Evolutionary conservation across 345 rosid genomes (phyloP).

Genomic region (Linum tenue): DNA sequence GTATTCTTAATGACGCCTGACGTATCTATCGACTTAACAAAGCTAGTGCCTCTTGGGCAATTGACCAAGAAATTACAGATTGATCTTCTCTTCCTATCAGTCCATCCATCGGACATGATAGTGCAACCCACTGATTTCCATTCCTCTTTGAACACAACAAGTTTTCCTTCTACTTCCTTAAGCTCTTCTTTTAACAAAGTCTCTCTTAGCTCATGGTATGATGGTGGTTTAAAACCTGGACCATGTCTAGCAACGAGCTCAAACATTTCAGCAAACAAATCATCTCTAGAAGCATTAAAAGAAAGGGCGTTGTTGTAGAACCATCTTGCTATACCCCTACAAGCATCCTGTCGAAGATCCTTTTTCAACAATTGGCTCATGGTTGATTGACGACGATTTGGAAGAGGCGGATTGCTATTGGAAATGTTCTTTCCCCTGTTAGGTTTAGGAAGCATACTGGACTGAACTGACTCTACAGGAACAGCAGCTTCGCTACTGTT

Average conservation of each 20-base stretch:
- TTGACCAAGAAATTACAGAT: slow-evolving; percentile 7
- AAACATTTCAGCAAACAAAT: background rate
- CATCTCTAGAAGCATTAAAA: slow-evolving; percentile 4
- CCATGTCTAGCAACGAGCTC: background rate
- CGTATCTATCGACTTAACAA: slow-evolving; percentile 4
- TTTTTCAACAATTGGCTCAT: background rate
- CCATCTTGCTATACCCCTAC: background rate
- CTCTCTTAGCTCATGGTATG: background rate
- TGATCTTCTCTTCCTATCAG: background rate
- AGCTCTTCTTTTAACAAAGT: background rate
- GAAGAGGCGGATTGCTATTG: too few relatives aligned
- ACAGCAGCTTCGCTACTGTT: too few relatives aligned
- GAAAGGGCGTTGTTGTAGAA: background rate
- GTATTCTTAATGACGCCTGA: background rate
- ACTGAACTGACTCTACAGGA: too few relatives aligned
- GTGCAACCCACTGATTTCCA: background rate
- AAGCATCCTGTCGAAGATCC: background rate
- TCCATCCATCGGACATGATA: slow-evolving; percentile 2
- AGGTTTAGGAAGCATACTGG: too few relatives aligned
- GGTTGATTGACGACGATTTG: background rate
- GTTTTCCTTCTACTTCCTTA: background rate
- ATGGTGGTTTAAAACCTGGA: background rate
- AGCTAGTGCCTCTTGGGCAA: background rate
- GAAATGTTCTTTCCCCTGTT: too few relatives aligned
- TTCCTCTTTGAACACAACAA: background rate